Base-by-base conservation (phyloP, 257 asterid species). In the Nemophila menziesii region DNA sequence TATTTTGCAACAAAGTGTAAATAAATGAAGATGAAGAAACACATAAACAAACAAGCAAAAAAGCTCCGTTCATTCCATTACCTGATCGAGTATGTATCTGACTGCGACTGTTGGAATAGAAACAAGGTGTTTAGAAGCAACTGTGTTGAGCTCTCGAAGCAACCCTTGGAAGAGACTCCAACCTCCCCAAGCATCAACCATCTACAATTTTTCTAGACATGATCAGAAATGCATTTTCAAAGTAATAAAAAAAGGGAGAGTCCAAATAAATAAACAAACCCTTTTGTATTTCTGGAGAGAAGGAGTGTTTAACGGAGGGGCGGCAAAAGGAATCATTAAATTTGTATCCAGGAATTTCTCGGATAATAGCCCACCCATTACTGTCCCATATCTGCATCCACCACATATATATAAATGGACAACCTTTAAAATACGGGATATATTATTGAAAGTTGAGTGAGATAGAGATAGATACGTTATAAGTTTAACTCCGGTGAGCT, bases 151-250 rank as follows among this genome's bases (percentile, higher is more conserved):
- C 43, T 86, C 70, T 58, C 58, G 66, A 34, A 89, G 95, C 67
- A 89, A 52, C 34, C 39, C 71, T 61, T 89, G 98, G 71, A 89
- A 89, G 55, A 72, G 80, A 56, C 71, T 68, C 98, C 98, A 89
- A 48, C 98, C 95, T 49, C 98, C 98, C 98, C 95, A 89, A 24
- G 94, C 95, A 52, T 89, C 98, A 72, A 89, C 74, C 98, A 89
- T 89, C 98, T 89, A 67, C 49, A n/a, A 55, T 47, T 29, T 1
- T 18, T 3, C 46, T 20, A 22, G 2, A 52, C 8, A 21, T 26
- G 23, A 50, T 13, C 22, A 21, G 20, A 11, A 22, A 50, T 20
- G 10, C 12, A 6, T 36, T 21, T 3, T 34, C 39, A 20, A 5
- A 10, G 2, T 4, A 47, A 13, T 9, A 14, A 19, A 48, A 16